A percentile compares a stretch with the other conserved stretches of the same genome.
Evolutionary conservation across 768 basidiomycete genomes (phyloP).

Genomic region (Steccherinum ochraceum): DNA sequence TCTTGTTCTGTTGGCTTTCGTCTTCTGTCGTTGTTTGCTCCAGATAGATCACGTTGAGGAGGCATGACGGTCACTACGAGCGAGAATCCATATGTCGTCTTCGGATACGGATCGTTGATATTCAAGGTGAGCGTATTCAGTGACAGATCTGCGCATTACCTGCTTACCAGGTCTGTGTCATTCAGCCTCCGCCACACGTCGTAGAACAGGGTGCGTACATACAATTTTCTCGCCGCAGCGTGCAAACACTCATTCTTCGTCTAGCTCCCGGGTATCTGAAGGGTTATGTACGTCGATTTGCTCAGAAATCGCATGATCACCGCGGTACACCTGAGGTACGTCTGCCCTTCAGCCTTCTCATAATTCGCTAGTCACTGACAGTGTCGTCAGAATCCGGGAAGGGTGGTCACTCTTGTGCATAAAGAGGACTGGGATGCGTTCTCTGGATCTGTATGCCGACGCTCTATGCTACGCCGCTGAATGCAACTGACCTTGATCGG

Average conservation of each 20-base stretch:
- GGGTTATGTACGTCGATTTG: constrained; percentile 85
- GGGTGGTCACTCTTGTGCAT: constrained; percentile 86
- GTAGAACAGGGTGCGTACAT: constrained; percentile 49
- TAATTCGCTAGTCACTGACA: background rate
- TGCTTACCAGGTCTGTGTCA: background rate
- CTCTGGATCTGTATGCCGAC: constrained; percentile 50
- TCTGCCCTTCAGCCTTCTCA: background rate
- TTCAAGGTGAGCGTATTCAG: constrained; percentile 57
- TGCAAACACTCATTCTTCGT: background rate
- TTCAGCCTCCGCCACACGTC: constrained; percentile 73
- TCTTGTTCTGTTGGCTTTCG: too few species aligned
- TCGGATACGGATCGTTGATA: constrained; percentile 90
- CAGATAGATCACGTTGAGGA: background rate
- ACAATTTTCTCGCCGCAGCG: too few species aligned
- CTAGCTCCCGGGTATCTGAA: constrained; percentile 80
- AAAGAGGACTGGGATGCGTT: constrained; percentile 83
- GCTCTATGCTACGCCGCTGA: constrained; percentile 1
- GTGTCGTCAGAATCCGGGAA: constrained; percentile 64
- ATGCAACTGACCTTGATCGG: constrained; percentile 14
- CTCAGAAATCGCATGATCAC: constrained; percentile 90
- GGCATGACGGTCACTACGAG: background rate
- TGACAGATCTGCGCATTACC: background rate
- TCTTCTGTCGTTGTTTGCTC: too few species aligned
- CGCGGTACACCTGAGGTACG: constrained; percentile 79
- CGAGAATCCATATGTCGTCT: constrained; percentile 57